These are phyloP conservation scores for Phlyctochytrium planicorne DNA, from an alignment of 192 early-diverging fungal genomes.

Conservation along the genomic window DNA sequence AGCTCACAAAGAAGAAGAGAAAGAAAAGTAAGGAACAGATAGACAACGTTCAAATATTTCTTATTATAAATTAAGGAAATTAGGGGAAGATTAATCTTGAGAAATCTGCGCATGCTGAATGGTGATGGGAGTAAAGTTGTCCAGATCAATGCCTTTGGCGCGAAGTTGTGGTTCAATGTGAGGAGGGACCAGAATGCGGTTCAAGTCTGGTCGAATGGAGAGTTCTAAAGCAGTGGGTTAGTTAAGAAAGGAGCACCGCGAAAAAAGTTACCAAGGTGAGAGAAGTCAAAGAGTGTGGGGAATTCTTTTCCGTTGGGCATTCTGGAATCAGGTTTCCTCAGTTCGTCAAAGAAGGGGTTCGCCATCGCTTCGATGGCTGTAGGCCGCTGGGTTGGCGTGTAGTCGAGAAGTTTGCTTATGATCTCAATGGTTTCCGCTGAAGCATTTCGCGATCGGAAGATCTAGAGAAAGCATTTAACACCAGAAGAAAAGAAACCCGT, in stretches of 20 bases:
- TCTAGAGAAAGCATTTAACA: slow-evolving; percentile 33
- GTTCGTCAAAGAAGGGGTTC: slow-evolving; percentile 97
- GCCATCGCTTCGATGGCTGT: slow-evolving; percentile 89
- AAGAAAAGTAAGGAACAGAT: no score
- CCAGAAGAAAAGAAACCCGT: not conserved
- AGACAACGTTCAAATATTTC: no score
- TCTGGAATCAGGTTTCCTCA: slow-evolving; percentile 79
- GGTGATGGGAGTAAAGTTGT: slow-evolving; percentile 66
- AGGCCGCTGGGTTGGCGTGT: slow-evolving; percentile 80
- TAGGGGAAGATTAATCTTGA: slow-evolving; percentile 2
- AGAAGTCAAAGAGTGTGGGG: slow-evolving; percentile 92
- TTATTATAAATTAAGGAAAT: not conserved
- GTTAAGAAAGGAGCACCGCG: not conserved
- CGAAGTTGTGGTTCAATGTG: slow-evolving; percentile 66
- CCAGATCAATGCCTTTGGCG: slow-evolving; percentile 73
- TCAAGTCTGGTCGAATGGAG: slow-evolving; percentile 82
- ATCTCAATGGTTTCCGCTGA: slow-evolving; percentile 85
- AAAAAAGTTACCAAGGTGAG: slow-evolving; percentile 54
- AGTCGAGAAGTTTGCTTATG: slow-evolving; percentile 82
- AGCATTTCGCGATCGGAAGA: slow-evolving; percentile 80
- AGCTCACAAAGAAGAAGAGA: no score
- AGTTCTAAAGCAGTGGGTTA: slow-evolving; percentile 60
- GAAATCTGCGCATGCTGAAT: slow-evolving; percentile 23
- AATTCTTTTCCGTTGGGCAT: slow-evolving; percentile 81
- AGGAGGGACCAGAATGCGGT: slow-evolving; percentile 74